Evolutionary conservation across 202 grass and related monocot genomes (phyloP).

Genomic region (Tripidium arundinaceum): DNA sequence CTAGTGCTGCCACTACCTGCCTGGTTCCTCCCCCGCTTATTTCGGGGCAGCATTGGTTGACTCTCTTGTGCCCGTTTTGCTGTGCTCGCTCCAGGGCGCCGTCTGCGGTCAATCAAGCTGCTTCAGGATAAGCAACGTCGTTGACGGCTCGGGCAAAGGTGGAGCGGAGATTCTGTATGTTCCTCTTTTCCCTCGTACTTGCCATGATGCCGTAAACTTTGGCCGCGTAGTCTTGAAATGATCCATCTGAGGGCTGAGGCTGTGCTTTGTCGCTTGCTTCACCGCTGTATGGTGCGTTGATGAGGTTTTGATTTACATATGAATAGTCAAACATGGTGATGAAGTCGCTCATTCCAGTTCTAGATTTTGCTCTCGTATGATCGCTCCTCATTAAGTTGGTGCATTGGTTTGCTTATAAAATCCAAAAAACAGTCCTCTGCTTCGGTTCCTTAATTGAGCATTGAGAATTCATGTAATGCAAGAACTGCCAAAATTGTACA

Average conservation of each 20-base stretch:
- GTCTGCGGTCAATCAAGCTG: constrained; percentile 59
- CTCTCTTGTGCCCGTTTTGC: not conserved
- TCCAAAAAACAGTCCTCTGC: not conserved
- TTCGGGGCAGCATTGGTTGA: not conserved
- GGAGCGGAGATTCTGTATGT: constrained; percentile 74
- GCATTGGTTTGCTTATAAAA: not conserved
- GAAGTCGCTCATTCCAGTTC: not conserved
- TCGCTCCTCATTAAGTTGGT: not conserved
- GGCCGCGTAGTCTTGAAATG: not conserved
- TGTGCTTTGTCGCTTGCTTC: not conserved
- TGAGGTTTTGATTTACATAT: not conserved
- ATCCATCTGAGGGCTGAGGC: not conserved
- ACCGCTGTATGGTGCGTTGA: not conserved
- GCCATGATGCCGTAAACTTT: not conserved
- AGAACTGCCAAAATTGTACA: not conserved
- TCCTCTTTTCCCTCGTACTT: not conserved
- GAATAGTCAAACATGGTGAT: not conserved
- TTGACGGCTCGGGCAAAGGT: constrained; percentile 27
- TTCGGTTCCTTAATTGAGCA: constrained; percentile 1
- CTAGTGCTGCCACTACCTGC: not conserved
- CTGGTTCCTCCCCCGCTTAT: not conserved
- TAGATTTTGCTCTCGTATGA: not conserved
- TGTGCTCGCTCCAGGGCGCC: constrained; percentile 38
- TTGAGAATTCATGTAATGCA: not conserved
- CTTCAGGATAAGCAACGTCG: constrained; percentile 69